Conservation (phyloP, 805 yeast species). For the Saturnispora silvae region DNA sequence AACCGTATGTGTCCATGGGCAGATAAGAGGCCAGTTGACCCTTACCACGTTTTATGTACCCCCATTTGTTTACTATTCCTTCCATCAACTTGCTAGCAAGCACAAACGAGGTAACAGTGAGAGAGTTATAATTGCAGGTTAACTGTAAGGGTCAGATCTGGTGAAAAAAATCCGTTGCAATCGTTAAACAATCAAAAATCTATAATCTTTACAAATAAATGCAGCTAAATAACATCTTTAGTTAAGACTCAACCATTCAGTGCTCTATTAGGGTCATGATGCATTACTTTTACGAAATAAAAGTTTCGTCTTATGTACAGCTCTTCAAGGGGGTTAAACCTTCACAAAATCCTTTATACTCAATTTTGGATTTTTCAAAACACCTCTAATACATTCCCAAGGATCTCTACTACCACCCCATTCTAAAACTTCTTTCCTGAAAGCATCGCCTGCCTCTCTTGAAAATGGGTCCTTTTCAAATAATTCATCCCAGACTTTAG, state of each 20-base stretch:
- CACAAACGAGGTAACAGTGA: too few relatives aligned
- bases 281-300: too few relatives aligned
- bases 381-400: slow-evolving; percentile 76
- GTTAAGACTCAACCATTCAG: too few relatives aligned
- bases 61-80: slow-evolving; percentile 6
- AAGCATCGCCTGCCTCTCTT: slow-evolving; percentile 63
- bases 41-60: slow-evolving; percentile 2
- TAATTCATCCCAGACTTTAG: slow-evolving; percentile 67
- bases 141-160: too few relatives aligned
- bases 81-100: neutral
- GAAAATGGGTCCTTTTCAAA: slow-evolving; percentile 64
- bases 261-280: too few relatives aligned
- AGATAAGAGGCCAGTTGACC: neutral
- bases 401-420: slow-evolving; percentile 96
- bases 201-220: too few relatives aligned
- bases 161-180: too few relatives aligned
- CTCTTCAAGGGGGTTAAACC: too few relatives aligned
- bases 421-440: slow-evolving; percentile 55
- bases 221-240: too few relatives aligned
- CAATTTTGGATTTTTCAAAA: slow-evolving; percentile 31
- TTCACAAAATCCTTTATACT: slow-evolving; percentile 6
- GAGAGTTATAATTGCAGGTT: too few relatives aligned
- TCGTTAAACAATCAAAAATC: too few relatives aligned
- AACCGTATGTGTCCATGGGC: slow-evolving; percentile 8
- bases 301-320: too few relatives aligned